Base-by-base conservation (phyloP, 805 yeast species). In the Scheffersomyces ergatensis region DNA sequence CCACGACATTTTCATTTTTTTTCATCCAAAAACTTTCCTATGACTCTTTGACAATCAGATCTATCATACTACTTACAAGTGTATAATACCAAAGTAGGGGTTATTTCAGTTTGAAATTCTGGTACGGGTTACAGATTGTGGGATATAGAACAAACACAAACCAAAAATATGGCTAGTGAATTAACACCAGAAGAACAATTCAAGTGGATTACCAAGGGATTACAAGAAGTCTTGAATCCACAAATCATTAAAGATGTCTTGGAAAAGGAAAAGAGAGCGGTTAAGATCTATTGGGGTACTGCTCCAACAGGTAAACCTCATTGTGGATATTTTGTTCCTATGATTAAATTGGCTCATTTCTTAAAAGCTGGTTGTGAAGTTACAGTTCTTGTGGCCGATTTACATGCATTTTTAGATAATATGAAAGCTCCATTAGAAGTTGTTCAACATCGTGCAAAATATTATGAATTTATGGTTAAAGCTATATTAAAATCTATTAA, bases 231-330 rank as follows among this genome's bases (percentile, higher is more conserved):
- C 38, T 77, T 93, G 45, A 89, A 92, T 62, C 83, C 80, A 30
- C 90, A 86, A 63, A 88, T 89, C 65, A 87, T 92, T 65, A 85
- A 85, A 59, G 78, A 89, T 58, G 80, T 89, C 25, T 71, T 90
- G 46, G 93, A 86, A 59, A 83, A 77, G 40, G 85, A 88, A 57
- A 80, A 88, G 54, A 81, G 95, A 54, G 87, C 93, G 12, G 65
- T 95, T 51, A 85, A 81, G 57, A 68, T 93, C 57, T 93, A 93
- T 80, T 93, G 97, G 98, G 99, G 99, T 51, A 90, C 98, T 16
- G 99, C 99, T 6, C 98, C 99, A 45, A 93, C 99, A 4, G 99
- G 99, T 39, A 87, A 80, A 67, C 97, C 98, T 34, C 99, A 93
- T 69, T 90, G 97, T 72, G 99, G 98, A 38, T 93, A 93, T 76